Conservation (phyloP, 345 rosid species). For the Salix koriyanagi region DNA sequence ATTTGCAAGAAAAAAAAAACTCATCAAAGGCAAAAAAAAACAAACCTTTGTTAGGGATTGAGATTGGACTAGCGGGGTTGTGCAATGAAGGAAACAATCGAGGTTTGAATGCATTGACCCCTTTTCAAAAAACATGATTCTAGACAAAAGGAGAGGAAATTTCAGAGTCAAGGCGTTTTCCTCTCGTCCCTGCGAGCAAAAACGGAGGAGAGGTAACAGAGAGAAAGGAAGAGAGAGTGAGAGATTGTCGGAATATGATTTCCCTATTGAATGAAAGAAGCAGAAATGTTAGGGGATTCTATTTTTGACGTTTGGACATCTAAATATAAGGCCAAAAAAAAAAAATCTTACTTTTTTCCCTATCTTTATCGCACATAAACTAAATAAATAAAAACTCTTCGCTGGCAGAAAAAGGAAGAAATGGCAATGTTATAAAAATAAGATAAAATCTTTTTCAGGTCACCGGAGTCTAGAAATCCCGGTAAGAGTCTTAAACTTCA, state of each 20-base stretch:
- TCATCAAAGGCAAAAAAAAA: background rate
- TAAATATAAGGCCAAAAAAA: slow-evolving; percentile 41
- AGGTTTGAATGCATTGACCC: slow-evolving; percentile 81
- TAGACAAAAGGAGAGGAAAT: background rate
- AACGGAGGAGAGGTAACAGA: slow-evolving; percentile 11
- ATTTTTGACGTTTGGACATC: slow-evolving; percentile 61
- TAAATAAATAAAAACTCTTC: background rate
- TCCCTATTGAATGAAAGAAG: slow-evolving; percentile 24
- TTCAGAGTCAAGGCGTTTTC: background rate
- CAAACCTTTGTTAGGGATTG: slow-evolving; percentile 83
- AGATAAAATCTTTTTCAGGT: background rate
- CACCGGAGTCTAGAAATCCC: slow-evolving; percentile 13
- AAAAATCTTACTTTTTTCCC: background rate
- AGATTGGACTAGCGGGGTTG: slow-evolving; percentile 72
- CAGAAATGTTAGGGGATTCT: slow-evolving; percentile 33
- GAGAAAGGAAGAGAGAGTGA: slow-evolving; percentile 27
- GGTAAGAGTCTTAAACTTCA: background rate
- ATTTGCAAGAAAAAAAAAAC: background rate
- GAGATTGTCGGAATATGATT: slow-evolving; percentile 46
- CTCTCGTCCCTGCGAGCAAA: slow-evolving; percentile 27
- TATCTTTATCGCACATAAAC: background rate
- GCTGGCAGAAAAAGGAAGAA: background rate
- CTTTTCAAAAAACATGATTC: slow-evolving; percentile 57
- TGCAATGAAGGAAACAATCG: slow-evolving; percentile 71
- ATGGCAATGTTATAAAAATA: slow-evolving; percentile 18